Evolutionary conservation across 2,329 filamentous ascomycete genomes (phyloP).

Genomic region (Hypoxylon sp.): DNA sequence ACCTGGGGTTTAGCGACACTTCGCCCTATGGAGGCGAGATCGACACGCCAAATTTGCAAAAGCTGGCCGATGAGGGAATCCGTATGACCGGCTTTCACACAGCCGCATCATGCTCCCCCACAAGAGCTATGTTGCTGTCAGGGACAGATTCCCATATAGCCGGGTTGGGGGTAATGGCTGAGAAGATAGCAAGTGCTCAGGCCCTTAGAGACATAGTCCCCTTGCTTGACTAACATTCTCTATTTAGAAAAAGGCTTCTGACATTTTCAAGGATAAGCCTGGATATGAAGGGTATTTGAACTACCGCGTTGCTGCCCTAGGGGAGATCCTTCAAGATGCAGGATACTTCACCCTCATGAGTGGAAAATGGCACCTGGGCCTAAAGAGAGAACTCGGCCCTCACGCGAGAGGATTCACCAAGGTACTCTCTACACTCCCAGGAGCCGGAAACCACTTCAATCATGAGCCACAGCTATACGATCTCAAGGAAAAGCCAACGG

Average conservation of each 20-base stretch:
- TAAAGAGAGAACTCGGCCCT: conserved; percentile 66
- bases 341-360: conserved; percentile 71
- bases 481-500: conserved; percentile 37
- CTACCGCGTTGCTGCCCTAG: conserved; percentile 66
- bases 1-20: conserved; percentile 63
- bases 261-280: conserved; percentile 57
- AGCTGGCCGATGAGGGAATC: conserved; percentile 64
- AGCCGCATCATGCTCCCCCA: conserved; percentile 72
- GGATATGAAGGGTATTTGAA: conserved; percentile 72
- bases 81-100: conserved; percentile 73
- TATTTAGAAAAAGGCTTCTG: conserved; percentile 34
- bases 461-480: conserved; percentile 45
- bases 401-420: conserved; percentile 68
- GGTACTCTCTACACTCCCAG: conserved; percentile 68
- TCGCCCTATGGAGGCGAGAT: conserved; percentile 71
- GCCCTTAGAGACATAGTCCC: background rate
- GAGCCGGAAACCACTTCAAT: conserved; percentile 62
- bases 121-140: conserved; percentile 72
- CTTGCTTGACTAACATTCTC: conserved; percentile 15
- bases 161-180: conserved; percentile 66
- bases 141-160: conserved; percentile 69
- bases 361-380: conserved; percentile 71
- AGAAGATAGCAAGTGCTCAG: conserved; percentile 49
- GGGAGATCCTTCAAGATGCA: conserved; percentile 68
- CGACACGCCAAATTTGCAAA: conserved; percentile 70